These are phyloP conservation scores for Secale cereale DNA, from an alignment of 176 grass and related monocot genomes.

Conservation along the genomic window DNA sequence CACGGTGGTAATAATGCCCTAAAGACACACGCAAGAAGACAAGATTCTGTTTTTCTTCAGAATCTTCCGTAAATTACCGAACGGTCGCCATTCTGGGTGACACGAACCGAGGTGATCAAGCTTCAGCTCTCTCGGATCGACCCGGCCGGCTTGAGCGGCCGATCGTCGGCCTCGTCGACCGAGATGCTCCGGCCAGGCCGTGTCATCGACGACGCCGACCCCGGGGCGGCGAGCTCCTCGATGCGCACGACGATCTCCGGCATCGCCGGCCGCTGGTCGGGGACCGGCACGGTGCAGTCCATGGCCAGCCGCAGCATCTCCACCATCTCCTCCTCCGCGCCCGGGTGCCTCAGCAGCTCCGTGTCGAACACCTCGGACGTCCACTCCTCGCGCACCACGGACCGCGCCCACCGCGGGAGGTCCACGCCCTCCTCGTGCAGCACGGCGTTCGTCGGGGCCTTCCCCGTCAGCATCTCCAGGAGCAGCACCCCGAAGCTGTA, in stretches of 20 bases:
- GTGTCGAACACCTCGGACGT: conserved; percentile 68
- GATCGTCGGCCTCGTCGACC: conserved; percentile 56
- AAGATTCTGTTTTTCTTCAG: not conserved
- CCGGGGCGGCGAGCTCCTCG: conserved; percentile 35
- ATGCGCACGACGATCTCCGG: conserved; percentile 59
- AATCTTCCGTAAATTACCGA: conserved; percentile 34
- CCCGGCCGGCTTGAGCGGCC: conserved; percentile 48
- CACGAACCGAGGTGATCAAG: not conserved
- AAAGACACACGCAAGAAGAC: conserved; percentile 4
- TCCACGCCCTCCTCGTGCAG: conserved; percentile 72
- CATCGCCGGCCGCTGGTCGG: conserved; percentile 53
- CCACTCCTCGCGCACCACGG: conserved; percentile 69
- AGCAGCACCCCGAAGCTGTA: conserved; percentile 84
- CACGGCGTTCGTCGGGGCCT: conserved; percentile 49
- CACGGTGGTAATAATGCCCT: conserved; percentile 15
- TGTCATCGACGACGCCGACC: not conserved
- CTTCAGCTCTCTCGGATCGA: conserved; percentile 27
- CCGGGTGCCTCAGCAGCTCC: conserved; percentile 61
- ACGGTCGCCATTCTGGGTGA: not conserved
- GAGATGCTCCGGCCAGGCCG: conserved; percentile 36
- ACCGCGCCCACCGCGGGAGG: conserved; percentile 67
- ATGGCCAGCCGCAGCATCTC: conserved; percentile 64
- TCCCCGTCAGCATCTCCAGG: conserved; percentile 71
- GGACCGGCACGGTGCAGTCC: conserved; percentile 45
- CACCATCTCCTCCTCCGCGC: conserved; percentile 72